phyloP scores from a whole-genome alignment of 176 grass and related monocot species.

The Oryza rufipogon region DNA sequence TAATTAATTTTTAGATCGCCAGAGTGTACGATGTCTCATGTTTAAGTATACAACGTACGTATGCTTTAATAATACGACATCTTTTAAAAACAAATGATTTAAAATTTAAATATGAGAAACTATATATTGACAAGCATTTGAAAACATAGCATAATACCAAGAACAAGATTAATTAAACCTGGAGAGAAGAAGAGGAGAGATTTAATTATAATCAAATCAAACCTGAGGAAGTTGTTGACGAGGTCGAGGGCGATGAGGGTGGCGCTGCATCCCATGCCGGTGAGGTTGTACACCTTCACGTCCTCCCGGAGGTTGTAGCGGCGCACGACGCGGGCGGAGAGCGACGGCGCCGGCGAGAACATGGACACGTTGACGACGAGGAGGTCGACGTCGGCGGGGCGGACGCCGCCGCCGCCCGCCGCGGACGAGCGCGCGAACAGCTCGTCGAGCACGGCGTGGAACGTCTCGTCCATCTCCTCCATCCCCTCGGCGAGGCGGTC shows the following conservation, averaged over 20 bases:
- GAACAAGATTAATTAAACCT: not conserved
- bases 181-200: not conserved
- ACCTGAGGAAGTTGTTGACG: constrained; percentile 73
- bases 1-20: too few species aligned
- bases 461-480: constrained; percentile 93
- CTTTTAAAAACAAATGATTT: too few species aligned
- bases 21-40: too few species aligned
- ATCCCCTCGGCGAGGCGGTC: constrained; percentile 59
- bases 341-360: constrained; percentile 89
- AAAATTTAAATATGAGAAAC: too few species aligned
- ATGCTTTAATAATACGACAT: too few species aligned
- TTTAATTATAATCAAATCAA: not conserved
- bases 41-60: too few species aligned
- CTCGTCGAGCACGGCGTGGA: constrained; percentile 72
- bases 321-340: constrained; percentile 62
- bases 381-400: constrained; percentile 61
- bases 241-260: constrained; percentile 83
- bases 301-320: constrained; percentile 71
- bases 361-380: constrained; percentile 92
- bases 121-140: too few species aligned
- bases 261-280: constrained; percentile 95
- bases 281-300: constrained; percentile 77
- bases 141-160: too few species aligned
- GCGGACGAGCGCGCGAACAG: constrained; percentile 59
- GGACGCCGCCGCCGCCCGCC: not conserved